Conservation (phyloP, 352 stramenopile genomes). For the Phytophthora boehmeriae region DNA sequence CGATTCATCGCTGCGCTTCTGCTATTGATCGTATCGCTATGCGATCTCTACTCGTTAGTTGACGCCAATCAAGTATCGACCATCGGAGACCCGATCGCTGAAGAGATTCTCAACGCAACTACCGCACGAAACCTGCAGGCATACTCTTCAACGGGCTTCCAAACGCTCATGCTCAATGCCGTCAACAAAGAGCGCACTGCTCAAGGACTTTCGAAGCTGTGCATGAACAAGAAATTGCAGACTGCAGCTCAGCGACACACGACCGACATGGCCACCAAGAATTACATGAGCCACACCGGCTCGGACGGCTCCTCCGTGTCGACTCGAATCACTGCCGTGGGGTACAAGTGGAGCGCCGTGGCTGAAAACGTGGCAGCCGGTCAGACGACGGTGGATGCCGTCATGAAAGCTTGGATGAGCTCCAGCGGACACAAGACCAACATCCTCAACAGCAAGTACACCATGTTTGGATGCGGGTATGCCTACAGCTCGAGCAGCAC, state of each 20-base stretch:
- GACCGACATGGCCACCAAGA: constrained; percentile 48
- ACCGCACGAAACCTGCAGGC: constrained; percentile 25
- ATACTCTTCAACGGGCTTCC: constrained; percentile 25
- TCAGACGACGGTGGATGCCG: constrained; percentile 36
- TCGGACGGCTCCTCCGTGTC: constrained; percentile 44
- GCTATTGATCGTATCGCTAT: constrained; percentile 14
- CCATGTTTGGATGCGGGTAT: constrained; percentile 44
- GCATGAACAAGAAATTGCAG: constrained; percentile 47
- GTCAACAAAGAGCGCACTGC: constrained; percentile 58
- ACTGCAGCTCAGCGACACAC: constrained; percentile 32
- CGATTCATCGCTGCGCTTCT: constrained; percentile 2
- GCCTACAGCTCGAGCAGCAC: constrained; percentile 31
- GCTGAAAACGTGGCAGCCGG: constrained; percentile 69
- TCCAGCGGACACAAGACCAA: constrained; percentile 55
- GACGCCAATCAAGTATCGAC: constrained; percentile 9
- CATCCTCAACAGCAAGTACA: constrained; percentile 45
- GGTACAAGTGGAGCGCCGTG: constrained; percentile 49
- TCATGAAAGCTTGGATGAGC: constrained; percentile 63
- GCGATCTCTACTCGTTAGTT: constrained; percentile 6
- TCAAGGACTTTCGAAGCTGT: constrained; percentile 34
- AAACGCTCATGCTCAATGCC: constrained; percentile 44
- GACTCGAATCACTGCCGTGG: constrained; percentile 37
- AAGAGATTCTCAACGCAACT: constrained; percentile 14
- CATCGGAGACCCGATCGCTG: constrained; percentile 25
- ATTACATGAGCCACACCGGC: constrained; percentile 64